Evolutionary conservation across 805 yeast species (phyloP).

Genomic region (Torulaspora gathmanii): DNA sequence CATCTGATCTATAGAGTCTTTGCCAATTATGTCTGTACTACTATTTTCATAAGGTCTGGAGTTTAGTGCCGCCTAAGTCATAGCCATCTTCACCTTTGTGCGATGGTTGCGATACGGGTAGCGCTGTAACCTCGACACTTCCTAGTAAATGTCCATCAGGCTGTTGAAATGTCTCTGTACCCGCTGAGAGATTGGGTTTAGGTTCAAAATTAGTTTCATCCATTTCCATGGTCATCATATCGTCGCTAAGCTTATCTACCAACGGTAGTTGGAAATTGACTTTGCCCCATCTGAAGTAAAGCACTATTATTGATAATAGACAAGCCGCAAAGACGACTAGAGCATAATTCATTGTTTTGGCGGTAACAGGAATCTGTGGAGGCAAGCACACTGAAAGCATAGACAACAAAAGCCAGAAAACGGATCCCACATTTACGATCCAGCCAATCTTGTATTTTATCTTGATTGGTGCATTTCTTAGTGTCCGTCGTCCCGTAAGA

Average conservation of each 20-base stretch:
- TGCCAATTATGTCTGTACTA: background rate
- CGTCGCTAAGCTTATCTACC: slow-evolving; percentile 26
- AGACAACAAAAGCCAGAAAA: slow-evolving; percentile 56
- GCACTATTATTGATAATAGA: slow-evolving; percentile 44
- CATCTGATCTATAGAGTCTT: background rate
- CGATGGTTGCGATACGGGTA: background rate
- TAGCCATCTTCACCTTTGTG: background rate
- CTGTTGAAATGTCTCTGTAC: background rate
- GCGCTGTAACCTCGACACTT: too few species aligned
- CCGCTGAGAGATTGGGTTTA: background rate
- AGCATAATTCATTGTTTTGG: slow-evolving; percentile 47
- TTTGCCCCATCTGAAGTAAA: slow-evolving; percentile 60
- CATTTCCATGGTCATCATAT: slow-evolving; percentile 1
- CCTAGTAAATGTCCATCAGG: background rate
- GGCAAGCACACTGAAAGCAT: slow-evolving; percentile 65
- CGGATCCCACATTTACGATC: slow-evolving; percentile 53
- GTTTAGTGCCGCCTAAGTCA: background rate
- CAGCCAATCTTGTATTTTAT: slow-evolving; percentile 58
- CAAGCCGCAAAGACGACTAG: slow-evolving; percentile 52
- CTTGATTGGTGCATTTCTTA: slow-evolving; percentile 65
- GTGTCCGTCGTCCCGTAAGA: slow-evolving; percentile 53
- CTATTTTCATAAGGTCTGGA: background rate
- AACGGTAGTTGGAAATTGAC: slow-evolving; percentile 59
- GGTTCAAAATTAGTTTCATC: background rate
- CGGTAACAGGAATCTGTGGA: slow-evolving; percentile 52